phyloP scores from a whole-genome alignment of 371 early-diverging fungal genomes.

The Encephalitozoon hellem region DNA sequence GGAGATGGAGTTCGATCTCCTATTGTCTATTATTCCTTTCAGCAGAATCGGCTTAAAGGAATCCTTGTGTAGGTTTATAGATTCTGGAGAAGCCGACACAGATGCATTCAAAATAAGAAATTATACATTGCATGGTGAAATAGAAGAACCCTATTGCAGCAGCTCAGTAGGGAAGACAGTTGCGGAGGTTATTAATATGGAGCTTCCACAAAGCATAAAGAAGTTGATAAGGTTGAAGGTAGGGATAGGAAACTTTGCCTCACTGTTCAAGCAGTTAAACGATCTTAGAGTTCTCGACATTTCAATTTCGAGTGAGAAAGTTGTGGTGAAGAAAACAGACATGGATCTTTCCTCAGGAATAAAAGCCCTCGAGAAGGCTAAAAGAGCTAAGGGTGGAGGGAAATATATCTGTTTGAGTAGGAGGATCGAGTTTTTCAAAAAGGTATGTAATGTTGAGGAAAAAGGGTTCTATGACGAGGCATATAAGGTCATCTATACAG shows the following conservation, averaged over 20 bases:
- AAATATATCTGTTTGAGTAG: not conserved
- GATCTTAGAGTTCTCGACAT: not conserved
- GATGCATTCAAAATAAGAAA: not conserved
- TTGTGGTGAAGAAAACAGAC: not conserved
- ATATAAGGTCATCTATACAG: not conserved
- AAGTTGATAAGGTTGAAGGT: not conserved
- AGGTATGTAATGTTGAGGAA: slow-evolving; percentile 1
- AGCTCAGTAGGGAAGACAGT: not conserved
- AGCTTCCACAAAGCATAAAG: not conserved
- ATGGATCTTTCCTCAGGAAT: not conserved
- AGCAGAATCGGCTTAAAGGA: not conserved
- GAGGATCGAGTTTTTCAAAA: not conserved
- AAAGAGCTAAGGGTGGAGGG: not conserved
- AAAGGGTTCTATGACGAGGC: slow-evolving; percentile 14
- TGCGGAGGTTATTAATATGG: not conserved
- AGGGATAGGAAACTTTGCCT: not conserved
- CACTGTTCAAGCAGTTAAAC: not conserved
- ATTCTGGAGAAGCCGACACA: not conserved
- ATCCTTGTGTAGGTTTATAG: not conserved
- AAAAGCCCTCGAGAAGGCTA: not conserved
- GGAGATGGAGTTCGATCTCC: slow-evolving; percentile 15
- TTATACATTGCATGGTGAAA: too few relatives aligned
- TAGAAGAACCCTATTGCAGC: not conserved
- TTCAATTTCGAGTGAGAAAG: not conserved
- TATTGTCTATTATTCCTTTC: slow-evolving; percentile 25